These are phyloP conservation scores for Ulmus americana DNA, from an alignment of 331 rosid species.

Conservation along the genomic window DNA sequence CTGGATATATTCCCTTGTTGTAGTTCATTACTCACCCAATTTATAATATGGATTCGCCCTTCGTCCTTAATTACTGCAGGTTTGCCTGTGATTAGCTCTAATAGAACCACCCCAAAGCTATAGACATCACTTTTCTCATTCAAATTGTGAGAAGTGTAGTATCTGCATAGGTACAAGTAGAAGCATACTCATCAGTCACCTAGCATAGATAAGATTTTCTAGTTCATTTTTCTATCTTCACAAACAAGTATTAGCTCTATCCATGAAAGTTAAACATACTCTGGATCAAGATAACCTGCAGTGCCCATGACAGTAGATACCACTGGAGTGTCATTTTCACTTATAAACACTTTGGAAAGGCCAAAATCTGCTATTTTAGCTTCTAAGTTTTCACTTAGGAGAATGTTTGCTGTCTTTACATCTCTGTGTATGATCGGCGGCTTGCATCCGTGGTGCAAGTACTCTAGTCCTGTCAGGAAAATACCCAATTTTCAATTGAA, in stretches of 20 bases:
- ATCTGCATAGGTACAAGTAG: slow-evolving; percentile 26
- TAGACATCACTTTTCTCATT: slow-evolving; percentile 59
- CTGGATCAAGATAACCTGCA: slow-evolving; percentile 73
- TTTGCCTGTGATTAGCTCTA: slow-evolving; percentile 52
- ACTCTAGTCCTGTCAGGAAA: slow-evolving; percentile 48
- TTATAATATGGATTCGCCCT: slow-evolving; percentile 33
- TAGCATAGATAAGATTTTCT: neutral
- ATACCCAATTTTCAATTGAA: neutral
- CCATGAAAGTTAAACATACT: slow-evolving; percentile 27
- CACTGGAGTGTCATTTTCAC: slow-evolving; percentile 22
- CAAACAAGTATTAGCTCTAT: too few species aligned
- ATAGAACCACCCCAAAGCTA: slow-evolving; percentile 54
- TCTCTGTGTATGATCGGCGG: slow-evolving; percentile 65
- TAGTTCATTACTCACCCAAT: slow-evolving; percentile 41
- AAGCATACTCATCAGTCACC: neutral
- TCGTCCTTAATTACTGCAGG: slow-evolving; percentile 45
- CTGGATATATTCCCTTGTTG: slow-evolving; percentile 24
- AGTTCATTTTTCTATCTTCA: too few species aligned
- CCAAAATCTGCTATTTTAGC: slow-evolving; percentile 76
- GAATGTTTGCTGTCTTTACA: slow-evolving; percentile 63
- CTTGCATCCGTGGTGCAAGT: slow-evolving; percentile 65
- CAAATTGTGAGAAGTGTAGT: slow-evolving; percentile 32
- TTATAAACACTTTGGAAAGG: slow-evolving; percentile 46
- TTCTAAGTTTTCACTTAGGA: slow-evolving; percentile 50
- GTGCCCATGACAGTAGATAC: slow-evolving; percentile 55